These are phyloP conservation scores for Rhododendron kiyosumense DNA, from an alignment of 148 eudicot genomes.

Conservation along the genomic window DNA sequence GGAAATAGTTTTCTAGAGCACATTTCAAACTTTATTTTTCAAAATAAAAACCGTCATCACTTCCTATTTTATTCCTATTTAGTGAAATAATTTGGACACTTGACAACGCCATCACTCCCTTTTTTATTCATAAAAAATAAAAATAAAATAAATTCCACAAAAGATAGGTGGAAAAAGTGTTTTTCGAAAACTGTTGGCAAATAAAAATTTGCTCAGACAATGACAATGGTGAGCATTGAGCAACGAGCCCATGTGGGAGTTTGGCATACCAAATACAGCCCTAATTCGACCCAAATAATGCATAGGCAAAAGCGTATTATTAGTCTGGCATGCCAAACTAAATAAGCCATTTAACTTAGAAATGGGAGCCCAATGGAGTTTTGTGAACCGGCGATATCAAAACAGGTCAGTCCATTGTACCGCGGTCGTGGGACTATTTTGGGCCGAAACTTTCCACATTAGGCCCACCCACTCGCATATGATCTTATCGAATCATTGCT, in stretches of 20 bases:
- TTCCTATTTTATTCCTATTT: neutral
- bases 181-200: neutral
- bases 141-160: neutral
- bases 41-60: neutral
- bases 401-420: neutral
- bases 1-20: neutral
- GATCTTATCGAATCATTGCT: neutral
- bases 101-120: neutral
- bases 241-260: neutral
- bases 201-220: neutral
- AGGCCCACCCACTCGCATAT: neutral
- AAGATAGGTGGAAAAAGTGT: neutral
- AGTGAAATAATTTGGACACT: neutral
- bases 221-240: too few relatives aligned
- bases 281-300: neutral
- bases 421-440: neutral
- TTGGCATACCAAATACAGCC: neutral
- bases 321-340: too few relatives aligned
- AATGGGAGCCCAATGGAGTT: neutral
- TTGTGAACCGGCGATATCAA: neutral
- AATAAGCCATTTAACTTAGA: too few relatives aligned
- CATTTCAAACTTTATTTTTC: neutral
- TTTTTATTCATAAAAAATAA: neutral
- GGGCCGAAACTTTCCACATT: neutral
- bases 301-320: neutral